phyloP scores from a whole-genome alignment of 2,329 filamentous ascomycete genomes.

The Clonostachys sp. region DNA sequence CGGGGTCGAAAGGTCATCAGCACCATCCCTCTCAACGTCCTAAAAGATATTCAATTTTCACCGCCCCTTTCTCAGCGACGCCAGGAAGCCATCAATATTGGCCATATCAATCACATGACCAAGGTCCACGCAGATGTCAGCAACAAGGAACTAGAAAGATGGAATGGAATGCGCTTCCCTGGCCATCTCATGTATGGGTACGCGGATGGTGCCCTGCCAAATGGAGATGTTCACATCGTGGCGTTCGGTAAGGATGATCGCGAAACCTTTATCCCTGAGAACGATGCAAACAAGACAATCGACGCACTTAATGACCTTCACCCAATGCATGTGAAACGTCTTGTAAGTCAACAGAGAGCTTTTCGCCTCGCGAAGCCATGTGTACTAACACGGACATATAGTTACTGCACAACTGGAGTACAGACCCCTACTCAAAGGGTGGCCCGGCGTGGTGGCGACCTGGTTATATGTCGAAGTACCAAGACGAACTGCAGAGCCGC shows the following conservation, averaged over 20 bases:
- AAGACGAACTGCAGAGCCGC: slow-evolving; percentile 12
- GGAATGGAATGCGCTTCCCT: slow-evolving; percentile 8
- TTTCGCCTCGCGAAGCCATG: no score
- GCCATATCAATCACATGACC: slow-evolving; percentile 6
- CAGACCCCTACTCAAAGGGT: slow-evolving; percentile 13
- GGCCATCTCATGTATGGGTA: slow-evolving; percentile 9
- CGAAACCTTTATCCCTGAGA: slow-evolving; percentile 3
- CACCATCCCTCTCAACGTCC: slow-evolving; percentile 11
- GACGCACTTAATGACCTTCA: slow-evolving; percentile 6
- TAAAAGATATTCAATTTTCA: slow-evolving; percentile 1
- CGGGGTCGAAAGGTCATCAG: slow-evolving; percentile 12
- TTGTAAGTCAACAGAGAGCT: background rate
- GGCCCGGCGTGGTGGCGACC: slow-evolving; percentile 10
- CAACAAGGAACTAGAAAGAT: slow-evolving; percentile 8
- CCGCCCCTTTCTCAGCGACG: slow-evolving; percentile 1
- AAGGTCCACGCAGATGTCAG: slow-evolving; percentile 10
- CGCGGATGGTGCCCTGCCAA: slow-evolving; percentile 4
- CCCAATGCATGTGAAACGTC: background rate
- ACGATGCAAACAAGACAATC: slow-evolving; percentile 4
- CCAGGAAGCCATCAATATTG: slow-evolving; percentile 2
- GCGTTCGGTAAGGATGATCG: slow-evolving; percentile 2
- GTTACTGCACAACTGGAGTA: slow-evolving; percentile 15
- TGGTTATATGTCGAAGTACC: slow-evolving; percentile 15
- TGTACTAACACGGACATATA: background rate
- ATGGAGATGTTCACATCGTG: background rate